phyloP scores from a whole-genome alignment of 768 basidiomycete species.

The Phanerochaete sordida region DNA sequence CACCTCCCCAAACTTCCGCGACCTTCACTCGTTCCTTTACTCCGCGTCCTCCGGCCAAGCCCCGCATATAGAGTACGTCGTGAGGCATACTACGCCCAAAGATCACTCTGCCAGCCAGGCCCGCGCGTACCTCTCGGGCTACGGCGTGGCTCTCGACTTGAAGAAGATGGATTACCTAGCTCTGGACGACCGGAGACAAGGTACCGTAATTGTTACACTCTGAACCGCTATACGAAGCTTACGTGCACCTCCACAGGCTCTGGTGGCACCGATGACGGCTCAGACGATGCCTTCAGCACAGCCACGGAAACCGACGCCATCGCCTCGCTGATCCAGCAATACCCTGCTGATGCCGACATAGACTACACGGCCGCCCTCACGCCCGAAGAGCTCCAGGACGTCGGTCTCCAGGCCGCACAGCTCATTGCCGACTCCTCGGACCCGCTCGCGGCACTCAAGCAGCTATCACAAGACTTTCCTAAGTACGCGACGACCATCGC shows the following conservation, averaged over 20 bases:
- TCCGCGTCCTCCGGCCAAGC: constrained; percentile 40
- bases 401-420: constrained; percentile 74
- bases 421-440: constrained; percentile 60
- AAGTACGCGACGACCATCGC: constrained; percentile 75
- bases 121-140: constrained; percentile 69
- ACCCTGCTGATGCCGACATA: constrained; percentile 18
- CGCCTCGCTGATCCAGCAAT: constrained; percentile 23
- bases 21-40: constrained; percentile 64
- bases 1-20: constrained; percentile 61
- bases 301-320: constrained; percentile 16
- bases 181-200: constrained; percentile 70
- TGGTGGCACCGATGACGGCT: background rate
- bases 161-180: constrained; percentile 98
- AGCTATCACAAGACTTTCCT: constrained; percentile 86
- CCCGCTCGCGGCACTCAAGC: constrained; percentile 54
- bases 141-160: constrained; percentile 87
- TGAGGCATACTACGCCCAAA: constrained; percentile 60
- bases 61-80: constrained; percentile 64
- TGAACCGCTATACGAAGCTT: no score
- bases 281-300: background rate
- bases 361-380: constrained; percentile 21
- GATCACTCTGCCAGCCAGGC: constrained; percentile 17
- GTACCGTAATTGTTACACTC: no score
- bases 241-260: background rate
- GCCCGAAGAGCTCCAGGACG: constrained; percentile 43